Percentiles rank a stretch among this genome's conserved stretches.
Conservation (phyloP, 805 yeast species). For the Candida namnaoensis region DNA sequence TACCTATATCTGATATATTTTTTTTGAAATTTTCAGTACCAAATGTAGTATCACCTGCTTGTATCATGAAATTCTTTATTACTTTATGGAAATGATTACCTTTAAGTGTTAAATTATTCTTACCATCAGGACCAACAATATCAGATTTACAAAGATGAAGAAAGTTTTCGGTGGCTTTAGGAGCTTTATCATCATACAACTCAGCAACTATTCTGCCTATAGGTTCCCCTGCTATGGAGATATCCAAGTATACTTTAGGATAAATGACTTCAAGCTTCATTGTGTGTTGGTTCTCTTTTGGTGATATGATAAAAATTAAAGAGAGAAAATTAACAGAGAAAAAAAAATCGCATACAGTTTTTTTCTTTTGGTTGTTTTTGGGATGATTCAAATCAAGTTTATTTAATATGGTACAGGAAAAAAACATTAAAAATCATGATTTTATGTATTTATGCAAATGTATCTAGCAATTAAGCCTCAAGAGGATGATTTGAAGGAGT, state of each 20-base stretch:
- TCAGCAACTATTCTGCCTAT: conserved; percentile 59
- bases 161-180: conserved; percentile 47
- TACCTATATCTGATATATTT: conserved; percentile 20
- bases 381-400: too few species aligned
- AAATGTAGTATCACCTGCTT: conserved; percentile 51
- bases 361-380: too few species aligned
- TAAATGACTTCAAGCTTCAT: conserved; percentile 6
- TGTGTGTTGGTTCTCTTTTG: too few species aligned
- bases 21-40: conserved; percentile 22
- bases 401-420: too few species aligned
- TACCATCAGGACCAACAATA: conserved; percentile 11
- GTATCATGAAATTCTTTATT: conserved; percentile 61
- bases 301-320: too few species aligned
- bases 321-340: too few species aligned
- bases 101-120: conserved; percentile 24
- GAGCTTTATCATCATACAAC: conserved; percentile 41
- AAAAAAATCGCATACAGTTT: too few species aligned
- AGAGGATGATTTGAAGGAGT: neutral
- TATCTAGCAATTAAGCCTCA: too few species aligned
- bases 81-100: conserved; percentile 51
- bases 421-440: too few species aligned
- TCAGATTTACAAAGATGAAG: conserved; percentile 33
- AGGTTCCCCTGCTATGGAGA: conserved; percentile 29
- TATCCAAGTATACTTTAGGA: conserved; percentile 37
- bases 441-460: too few species aligned